Percentiles rank a stretch among this genome's conserved stretches.
Conservation (phyloP, 129 eudicot genomes). For the Lactuca sativa region DNA sequence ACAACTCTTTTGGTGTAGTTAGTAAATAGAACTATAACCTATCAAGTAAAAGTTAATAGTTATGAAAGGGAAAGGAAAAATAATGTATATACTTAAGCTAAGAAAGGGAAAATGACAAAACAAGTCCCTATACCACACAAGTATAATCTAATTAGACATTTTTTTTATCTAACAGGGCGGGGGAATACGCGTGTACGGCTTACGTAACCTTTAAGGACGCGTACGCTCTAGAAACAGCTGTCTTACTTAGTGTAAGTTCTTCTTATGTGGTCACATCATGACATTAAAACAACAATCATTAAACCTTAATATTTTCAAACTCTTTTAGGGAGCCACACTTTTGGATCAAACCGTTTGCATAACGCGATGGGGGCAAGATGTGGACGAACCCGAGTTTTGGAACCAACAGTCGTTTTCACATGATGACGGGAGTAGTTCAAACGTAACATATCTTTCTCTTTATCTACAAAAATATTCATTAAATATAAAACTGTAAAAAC, state of each 20-base stretch:
- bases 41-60: too few species aligned
- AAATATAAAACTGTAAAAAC: too few species aligned
- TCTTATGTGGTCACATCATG: neutral
- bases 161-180: conserved; percentile 58
- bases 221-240: conserved; percentile 89
- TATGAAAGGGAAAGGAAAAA: too few species aligned
- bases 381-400: conserved; percentile 69
- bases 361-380: conserved; percentile 79
- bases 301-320: conserved; percentile 1
- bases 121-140: neutral
- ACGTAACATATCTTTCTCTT: conserved; percentile 31
- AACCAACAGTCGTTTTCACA: conserved; percentile 49
- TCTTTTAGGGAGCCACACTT: conserved; percentile 84
- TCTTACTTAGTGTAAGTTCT: conserved; percentile 81
- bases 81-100: neutral
- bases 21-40: too few species aligned
- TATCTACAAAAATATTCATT: neutral
- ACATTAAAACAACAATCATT: too few species aligned
- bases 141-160: conserved; percentile 21
- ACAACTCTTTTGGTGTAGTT: too few species aligned
- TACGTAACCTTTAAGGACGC: conserved; percentile 80
- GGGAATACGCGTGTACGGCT: conserved; percentile 80
- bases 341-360: conserved; percentile 87
- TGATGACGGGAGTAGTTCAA: conserved; percentile 51
- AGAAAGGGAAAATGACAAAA: neutral